Conservation (phyloP, 805 yeast species). For the Grigorovia yakushimaensis region DNA sequence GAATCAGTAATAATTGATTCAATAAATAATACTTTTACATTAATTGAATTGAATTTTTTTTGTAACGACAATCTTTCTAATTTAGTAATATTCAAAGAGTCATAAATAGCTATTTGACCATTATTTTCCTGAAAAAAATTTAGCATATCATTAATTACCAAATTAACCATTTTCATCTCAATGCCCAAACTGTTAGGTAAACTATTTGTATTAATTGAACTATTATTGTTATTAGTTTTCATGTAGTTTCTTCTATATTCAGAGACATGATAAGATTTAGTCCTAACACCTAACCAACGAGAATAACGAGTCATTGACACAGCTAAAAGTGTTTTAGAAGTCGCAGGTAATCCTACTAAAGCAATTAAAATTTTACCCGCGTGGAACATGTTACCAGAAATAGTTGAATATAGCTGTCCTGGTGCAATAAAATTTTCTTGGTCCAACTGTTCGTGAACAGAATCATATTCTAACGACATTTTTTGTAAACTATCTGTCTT, state of each 20-base stretch:
- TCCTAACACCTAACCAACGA: slow-evolving; percentile 92
- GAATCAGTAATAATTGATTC: slow-evolving; percentile 79
- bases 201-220: too few relatives aligned
- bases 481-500: neutral
- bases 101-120: slow-evolving; percentile 94
- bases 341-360: slow-evolving; percentile 86
- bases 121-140: slow-evolving; percentile 61
- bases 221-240: slow-evolving; percentile 17
- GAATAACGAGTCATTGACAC: slow-evolving; percentile 86
- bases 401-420: slow-evolving; percentile 88
- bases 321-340: slow-evolving; percentile 90
- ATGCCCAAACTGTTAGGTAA: slow-evolving; percentile 40
- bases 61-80: slow-evolving; percentile 54
- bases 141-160: slow-evolving; percentile 60
- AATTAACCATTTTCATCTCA: slow-evolving; percentile 48
- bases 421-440: slow-evolving; percentile 57
- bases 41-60: slow-evolving; percentile 41
- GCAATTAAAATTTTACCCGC: slow-evolving; percentile 90
- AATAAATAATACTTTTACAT: slow-evolving; percentile 74
- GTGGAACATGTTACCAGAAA: slow-evolving; percentile 84
- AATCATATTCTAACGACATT: slow-evolving; percentile 31
- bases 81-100: slow-evolving; percentile 82
- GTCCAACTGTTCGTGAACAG: slow-evolving; percentile 47
- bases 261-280: slow-evolving; percentile 85
- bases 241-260: slow-evolving; percentile 60